These are phyloP conservation scores for Solanum peruvianum DNA, from an alignment of 257 asterid genomes.

Conservation along the genomic window DNA sequence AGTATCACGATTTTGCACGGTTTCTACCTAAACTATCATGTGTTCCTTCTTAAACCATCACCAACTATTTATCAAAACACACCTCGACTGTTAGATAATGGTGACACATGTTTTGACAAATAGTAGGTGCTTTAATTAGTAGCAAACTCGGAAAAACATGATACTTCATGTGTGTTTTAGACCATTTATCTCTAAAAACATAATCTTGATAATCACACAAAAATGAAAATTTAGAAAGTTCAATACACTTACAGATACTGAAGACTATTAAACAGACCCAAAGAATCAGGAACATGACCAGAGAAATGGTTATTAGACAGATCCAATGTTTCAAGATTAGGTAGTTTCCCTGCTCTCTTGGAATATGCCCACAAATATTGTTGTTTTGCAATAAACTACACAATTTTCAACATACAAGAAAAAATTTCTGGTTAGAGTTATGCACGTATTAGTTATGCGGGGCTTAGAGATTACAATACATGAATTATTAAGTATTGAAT, in stretches of 20 bases:
- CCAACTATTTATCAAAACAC: neutral
- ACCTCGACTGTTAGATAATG: neutral
- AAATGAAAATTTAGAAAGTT: neutral
- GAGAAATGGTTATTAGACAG: conserved; percentile 65
- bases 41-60: neutral
- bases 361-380: conserved; percentile 72
- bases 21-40: neutral
- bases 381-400: conserved; percentile 75
- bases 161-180: neutral
- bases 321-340: conserved; percentile 77
- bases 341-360: conserved; percentile 63
- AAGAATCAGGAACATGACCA: conserved; percentile 58
- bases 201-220: neutral
- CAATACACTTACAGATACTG: conserved; percentile 64
- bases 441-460: no score
- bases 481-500: no score
- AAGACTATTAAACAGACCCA: conserved; percentile 47
- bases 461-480: no score
- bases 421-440: neutral
- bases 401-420: neutral
- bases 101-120: neutral
- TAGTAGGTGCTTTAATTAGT: neutral
- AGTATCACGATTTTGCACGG: neutral
- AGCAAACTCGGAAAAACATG: neutral
- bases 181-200: neutral